These are phyloP conservation scores for Tuber aestivum DNA, from an alignment of 495 filamentous ascomycete genomes.

Conservation along the genomic window DNA sequence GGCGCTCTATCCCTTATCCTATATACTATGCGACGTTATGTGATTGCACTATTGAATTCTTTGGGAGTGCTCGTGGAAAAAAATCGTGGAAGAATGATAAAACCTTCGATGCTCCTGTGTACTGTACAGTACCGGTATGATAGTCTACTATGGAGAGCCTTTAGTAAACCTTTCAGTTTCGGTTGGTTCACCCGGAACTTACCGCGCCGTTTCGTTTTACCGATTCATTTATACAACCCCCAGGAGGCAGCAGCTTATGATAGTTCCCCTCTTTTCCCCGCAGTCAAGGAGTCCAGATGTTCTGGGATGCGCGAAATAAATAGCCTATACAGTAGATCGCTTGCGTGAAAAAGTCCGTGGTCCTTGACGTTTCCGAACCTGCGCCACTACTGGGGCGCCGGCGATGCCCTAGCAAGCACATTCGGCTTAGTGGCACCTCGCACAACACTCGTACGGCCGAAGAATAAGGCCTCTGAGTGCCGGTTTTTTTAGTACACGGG, in stretches of 20 bases:
- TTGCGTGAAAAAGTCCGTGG: not conserved
- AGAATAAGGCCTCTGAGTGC: not conserved
- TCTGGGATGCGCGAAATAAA: not conserved
- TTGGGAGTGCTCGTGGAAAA: not conserved
- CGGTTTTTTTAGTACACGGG: not conserved
- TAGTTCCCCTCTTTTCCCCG: not conserved
- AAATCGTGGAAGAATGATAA: not conserved
- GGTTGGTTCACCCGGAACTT: not conserved
- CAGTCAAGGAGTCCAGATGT: not conserved
- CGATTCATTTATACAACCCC: not conserved
- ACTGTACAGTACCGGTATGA: too few relatives aligned
- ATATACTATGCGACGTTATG: not conserved
- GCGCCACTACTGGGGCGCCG: not conserved
- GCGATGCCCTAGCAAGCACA: not conserved
- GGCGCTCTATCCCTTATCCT: not conserved
- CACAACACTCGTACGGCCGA: not conserved
- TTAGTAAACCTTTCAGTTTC: not conserved
- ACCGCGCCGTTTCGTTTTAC: not conserved
- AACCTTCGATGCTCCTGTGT: not conserved
- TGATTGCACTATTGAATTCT: not conserved
- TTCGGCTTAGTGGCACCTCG: not conserved
- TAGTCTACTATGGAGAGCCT: not conserved
- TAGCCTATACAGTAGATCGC: not conserved
- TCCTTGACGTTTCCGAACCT: not conserved
- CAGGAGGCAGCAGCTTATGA: not conserved